Base-by-base conservation (phyloP, 257 asterid species). In the Nicotiana noctiflora region DNA sequence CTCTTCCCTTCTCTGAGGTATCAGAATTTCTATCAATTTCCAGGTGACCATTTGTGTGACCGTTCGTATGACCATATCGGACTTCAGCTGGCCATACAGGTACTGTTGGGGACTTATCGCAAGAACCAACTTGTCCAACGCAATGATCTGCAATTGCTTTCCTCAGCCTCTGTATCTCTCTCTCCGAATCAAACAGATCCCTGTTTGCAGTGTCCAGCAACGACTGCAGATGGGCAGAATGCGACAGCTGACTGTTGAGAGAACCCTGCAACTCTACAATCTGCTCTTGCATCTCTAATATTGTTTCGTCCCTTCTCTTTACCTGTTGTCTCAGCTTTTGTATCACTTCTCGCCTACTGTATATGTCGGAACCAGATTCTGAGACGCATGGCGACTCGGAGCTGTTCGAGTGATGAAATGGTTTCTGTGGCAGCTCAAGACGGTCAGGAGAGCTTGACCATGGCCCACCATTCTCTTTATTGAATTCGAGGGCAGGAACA, bases 281-380 rank as follows among this genome's bases (percentile, higher is more conserved):
- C 75, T 92, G 97, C 80, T 95, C 98, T 82, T 95, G 99, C 99
- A 93, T 95, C 89, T 95, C 98, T 46, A 93, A 83, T 81, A 95
- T 90, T 90, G 85, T 93, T 40, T 93, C 99, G 34, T 95, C 99
- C 81, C 98, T 86, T 83, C 97, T 93, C 89, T 95, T 95, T 85
- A 95, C 74, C 85, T 95, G 99, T 76, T 86, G 96, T 72, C 99
- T 89, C 88, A 95, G 82, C 87, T 93, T 95, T 66, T 95, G 98
- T 79, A 95, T 88, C 81, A 95, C 98, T 86, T 92, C 97, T 76
- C 98, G 90, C 64, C 91, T 93, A 88, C 88, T 92, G 87, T 89
- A 95, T 64, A 92, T 86, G 88, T 91, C 98, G 0, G 99, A 93
- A 85, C 98, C 97, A 18, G 98, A 90, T 84, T 95, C 99, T 0